Conservation (phyloP, 1,139 yeast genomes). For the Diutina pseudorugosa region DNA sequence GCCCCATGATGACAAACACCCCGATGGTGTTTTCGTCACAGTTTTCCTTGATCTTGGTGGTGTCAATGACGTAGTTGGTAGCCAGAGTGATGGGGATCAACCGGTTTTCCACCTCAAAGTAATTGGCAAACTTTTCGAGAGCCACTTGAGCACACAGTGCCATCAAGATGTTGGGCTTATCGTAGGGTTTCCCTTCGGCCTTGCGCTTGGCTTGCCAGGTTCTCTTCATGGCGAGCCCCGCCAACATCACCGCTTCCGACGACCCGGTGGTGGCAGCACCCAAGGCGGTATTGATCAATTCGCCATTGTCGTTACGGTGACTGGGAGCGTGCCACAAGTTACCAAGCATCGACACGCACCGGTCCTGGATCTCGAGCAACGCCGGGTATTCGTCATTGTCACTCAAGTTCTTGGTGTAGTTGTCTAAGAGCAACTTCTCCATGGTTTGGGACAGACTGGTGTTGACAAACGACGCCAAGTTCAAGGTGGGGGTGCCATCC, state of each 20-base stretch:
- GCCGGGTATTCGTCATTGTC: slow-evolving; percentile 93
- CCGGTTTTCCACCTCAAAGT: slow-evolving; percentile 84
- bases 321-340: slow-evolving; percentile 71
- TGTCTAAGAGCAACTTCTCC: slow-evolving; percentile 44
- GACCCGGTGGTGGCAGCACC: slow-evolving; percentile 95
- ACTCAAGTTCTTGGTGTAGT: slow-evolving; percentile 77
- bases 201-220: slow-evolving; percentile 65
- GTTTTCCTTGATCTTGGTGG: slow-evolving; percentile 42
- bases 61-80: slow-evolving; percentile 55
- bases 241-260: slow-evolving; percentile 87
- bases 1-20: slow-evolving; percentile 76
- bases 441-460: slow-evolving; percentile 45
- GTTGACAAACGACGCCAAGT: slow-evolving; percentile 83
- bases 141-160: slow-evolving; percentile 96
- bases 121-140: slow-evolving; percentile 83
- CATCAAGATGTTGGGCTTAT: slow-evolving; percentile 79
- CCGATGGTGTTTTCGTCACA: slow-evolving; percentile 92
- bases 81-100: slow-evolving; percentile 51
- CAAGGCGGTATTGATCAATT: slow-evolving; percentile 30
- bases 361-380: slow-evolving; percentile 61
- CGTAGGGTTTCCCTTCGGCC: slow-evolving; percentile 45
- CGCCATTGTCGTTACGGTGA: slow-evolving; percentile 13
- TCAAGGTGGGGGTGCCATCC: slow-evolving; percentile 77
- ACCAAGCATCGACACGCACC: slow-evolving; percentile 73
- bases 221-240: slow-evolving; percentile 86